Evolutionary conservation across 2,329 filamentous ascomycete species (phyloP), one percentile per base, ranked within the genome.

Genomic region (Kalaharituber pfeilii): DNA sequence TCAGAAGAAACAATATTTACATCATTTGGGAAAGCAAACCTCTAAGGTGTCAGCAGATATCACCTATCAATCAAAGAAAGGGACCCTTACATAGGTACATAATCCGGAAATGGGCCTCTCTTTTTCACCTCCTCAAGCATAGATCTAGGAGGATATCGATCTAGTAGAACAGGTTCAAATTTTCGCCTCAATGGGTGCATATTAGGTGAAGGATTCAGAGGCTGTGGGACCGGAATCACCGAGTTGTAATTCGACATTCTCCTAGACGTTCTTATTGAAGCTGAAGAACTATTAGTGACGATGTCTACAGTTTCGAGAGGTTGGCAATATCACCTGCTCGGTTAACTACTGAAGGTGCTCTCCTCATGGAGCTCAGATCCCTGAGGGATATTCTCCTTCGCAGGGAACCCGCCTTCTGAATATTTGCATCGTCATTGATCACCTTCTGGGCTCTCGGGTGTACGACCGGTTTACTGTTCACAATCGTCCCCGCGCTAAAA

Each of bases 211-310:
- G 82, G 79, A 55, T 93, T 86, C 59, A 96, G 79, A 8, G 89
- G 89, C 67, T 96, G 86, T 11, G 91, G 91, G 1, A 80, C 81
- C 13, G 91, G 91, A 53, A 98, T 96, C 52, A 98, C 91, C 1
- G 91, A 95, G 68, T 96, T 96, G 70, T 98, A 98, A 67, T 94
- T 94, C 69, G 89, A 96, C 61, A 96, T 72, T 63, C 91, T 80
- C 70, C 81, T 91, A 33, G 88, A 81, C 4, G 88, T 94, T 62
- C 88, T 81, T 59, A 82, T 75, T 24, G 82, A 85, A 59, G 77
- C 77, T 78, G 62, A 58, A 60, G 59, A 61, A 36, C 18, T 47
- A 22, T 47, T 22, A 47, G 24, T 47, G 13, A 22, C 42, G 13
- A 25, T 11, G 42, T 11, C 25, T 44, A 24, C 5, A 7, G 15